Base-by-base conservation (phyloP, 768 basidiomycete species). In the Trametopsis cervina region DNA sequence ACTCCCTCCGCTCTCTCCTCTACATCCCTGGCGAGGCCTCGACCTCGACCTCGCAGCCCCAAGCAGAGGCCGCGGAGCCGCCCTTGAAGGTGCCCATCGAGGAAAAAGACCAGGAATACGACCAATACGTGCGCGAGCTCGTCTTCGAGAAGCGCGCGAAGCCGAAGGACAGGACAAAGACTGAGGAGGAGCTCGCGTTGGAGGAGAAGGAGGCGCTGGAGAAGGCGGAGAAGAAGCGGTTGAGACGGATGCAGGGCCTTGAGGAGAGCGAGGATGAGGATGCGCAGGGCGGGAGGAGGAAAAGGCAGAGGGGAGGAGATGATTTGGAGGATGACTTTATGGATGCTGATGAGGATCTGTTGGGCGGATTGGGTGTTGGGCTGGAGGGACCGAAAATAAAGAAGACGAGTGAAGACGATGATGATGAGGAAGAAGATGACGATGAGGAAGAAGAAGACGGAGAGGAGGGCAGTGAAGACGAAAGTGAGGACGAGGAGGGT, bases 81-180 rank as follows among this genome's bases (percentile, higher is more conserved):
- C n/a, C n/a, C n/a, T n/a, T n/a, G n/a, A n/a, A n/a, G n/a, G 29
- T 25, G 1, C 40, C 39, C 36, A 53, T 49, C 9, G 57, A 63
- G 4, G 62, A 71, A 10, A 57, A 67, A 9, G 76, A 81, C 51
- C 75, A 79, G 47, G 83, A 93, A 56, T 99, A 98, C 59, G 95
- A 99, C 66, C 83, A 85, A 57, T 84, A 82, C 54, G 94, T 99
- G 7, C 83, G 89, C 15, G 89, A 93, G 56, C 79, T 98, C 33
- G 93, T 86, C 0, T 95, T 94, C 58, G 96, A 98, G 50, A 81
- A 88, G 57, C 80, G 96, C 1, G 88, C 96, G 2, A 89, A 93
- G 54, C 88, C 96, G 0, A 96, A 91, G 61, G 89, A 99, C 63
- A 70, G 96, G 47, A 93, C 90, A 23, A 97, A 96, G 70, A 97